Evolutionary conservation across 2,329 filamentous ascomycete genomes (phyloP).

Genomic region (Trichophyton rubrum): DNA sequence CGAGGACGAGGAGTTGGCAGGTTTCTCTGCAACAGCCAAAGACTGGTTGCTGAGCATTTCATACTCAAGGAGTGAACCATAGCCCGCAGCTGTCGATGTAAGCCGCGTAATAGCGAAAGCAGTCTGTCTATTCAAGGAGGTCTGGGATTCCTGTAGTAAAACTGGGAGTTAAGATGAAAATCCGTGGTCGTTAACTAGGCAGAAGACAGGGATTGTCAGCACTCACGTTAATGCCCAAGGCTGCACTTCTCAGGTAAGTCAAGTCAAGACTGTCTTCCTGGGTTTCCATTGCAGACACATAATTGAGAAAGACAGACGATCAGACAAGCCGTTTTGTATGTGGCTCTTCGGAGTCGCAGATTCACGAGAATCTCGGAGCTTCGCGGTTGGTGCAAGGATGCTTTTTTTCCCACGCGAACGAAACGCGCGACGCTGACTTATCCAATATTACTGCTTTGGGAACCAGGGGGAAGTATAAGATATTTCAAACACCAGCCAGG

Average conservation of each 20-base stretch:
- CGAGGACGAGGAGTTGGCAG: neutral
- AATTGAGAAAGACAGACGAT: neutral
- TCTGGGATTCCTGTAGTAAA: neutral
- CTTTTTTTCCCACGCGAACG: neutral
- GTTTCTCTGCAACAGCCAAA: conserved; percentile 6
- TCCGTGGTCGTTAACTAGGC: neutral
- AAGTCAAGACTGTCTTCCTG: conserved; percentile 32
- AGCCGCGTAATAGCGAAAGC: neutral
- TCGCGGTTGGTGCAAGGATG: neutral
- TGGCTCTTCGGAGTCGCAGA: neutral
- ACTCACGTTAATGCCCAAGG: conserved; percentile 29
- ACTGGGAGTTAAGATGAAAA: neutral
- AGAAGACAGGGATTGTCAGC: conserved; percentile 2
- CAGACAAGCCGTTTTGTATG: no score
- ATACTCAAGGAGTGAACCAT: neutral
- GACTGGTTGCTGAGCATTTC: conserved; percentile 1
- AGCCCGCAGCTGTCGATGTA: neutral
- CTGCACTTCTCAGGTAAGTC: conserved; percentile 29
- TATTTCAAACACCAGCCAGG: no score
- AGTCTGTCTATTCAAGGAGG: neutral
- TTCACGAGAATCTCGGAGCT: neutral
- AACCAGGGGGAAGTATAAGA: no score
- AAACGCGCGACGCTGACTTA: neutral
- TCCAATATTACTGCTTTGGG: conserved; percentile 2
- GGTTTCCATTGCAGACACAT: conserved; percentile 23